Base-by-base conservation (phyloP, 2,329 filamentous ascomycete species). In the Colletotrichum sp. region DNA sequence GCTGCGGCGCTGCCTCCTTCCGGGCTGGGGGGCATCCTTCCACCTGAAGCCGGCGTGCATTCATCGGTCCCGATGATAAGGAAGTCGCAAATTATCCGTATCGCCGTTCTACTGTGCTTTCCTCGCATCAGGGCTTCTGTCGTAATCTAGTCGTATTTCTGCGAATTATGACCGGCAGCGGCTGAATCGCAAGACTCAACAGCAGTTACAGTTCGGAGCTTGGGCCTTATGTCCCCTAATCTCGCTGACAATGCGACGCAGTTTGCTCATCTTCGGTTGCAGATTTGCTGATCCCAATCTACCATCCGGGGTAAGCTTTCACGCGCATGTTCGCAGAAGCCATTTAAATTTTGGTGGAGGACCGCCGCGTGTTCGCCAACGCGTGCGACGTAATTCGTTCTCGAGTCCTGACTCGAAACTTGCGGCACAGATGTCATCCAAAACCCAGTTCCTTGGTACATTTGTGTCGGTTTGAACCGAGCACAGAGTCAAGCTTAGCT, bases 201-300 rank as follows among this genome's bases (percentile, higher is more conserved):
- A 24, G n/a, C 34, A 52, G 57, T 68, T 60, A 38, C 57, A 68
- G 55, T 75, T 73, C 61, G 13, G 34, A 65, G 32, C 34, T 43
- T 24, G 36, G 67, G 67, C 67, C 26, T 32, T 43, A 64, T 55
- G 15, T 36, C 73, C 70, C 72, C 28, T 26, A 75, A 65, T 75
- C 21, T 73, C 57, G 63, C 48, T 18, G 26, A 73, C 48, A 65
- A 34, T 73, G 63, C 38, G 30, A 73, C 64, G 24, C 18, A 64
- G 38, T 58, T 60, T 43, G 57, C 36, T 30, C 63, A 52, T 68
- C 38, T 52, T 68, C 57, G 61, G 70, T 61, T 43, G 32, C 43
- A 5, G 57, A n/a, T 32, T 72, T 36, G 73, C 61, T 75, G 73
- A 75, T 75, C 73, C 64, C 57, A 75, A 68, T 68, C 34, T 64